Evolutionary conservation across 352 stramenopile genomes (phyloP), one percentile per base, ranked within the genome.

Genomic region (Elongisporangium anandrum): DNA sequence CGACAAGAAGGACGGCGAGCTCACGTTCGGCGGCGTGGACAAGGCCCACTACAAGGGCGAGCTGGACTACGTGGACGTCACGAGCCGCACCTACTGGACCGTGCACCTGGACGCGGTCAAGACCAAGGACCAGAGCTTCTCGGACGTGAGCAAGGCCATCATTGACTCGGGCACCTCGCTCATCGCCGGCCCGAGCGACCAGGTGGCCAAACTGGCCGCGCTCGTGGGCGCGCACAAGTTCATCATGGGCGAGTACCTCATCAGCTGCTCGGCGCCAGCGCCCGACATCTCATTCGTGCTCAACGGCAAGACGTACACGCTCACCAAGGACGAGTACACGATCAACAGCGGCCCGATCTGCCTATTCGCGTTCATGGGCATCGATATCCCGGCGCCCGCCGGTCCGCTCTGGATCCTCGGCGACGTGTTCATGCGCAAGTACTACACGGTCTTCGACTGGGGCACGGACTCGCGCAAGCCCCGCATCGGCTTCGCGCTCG

Each of bases 151-250:
- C 62, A 83, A 85, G 64, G 94, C 86, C 52, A 99, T 99, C 72
- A 79, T 99, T 34, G 96, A 99, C 84, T 98, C 92, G 8, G 96
- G 96, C 51, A 99, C 96, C 17, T 98, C 92, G 53, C 81, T 99
- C 8, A 92, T 99, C 50, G 92, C 92, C 2, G 96, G 95, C 23
- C 97, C 97, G 1, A 97, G 88, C 59, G 69, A 81, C 20, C 81
- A 96, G 50, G 83, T 99, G 51, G 75, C 81, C 38, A 80, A 89
- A 51, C 77, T 99, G 48, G 95, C 92, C 19, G 58, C 74, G 7
- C 50, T 77, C 1, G 74, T 98, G 50, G 95, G 95, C 29, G 96
- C 94, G 9, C 94, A 94, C 66, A 74, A 88, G 38, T 96, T 97
- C 63, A 88, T 98, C 60, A 85, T 94, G 64, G 95, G 95, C 65